Base-by-base conservation (phyloP, 2,329 filamentous ascomycete species). In the Apiospora rasikravindrae region DNA sequence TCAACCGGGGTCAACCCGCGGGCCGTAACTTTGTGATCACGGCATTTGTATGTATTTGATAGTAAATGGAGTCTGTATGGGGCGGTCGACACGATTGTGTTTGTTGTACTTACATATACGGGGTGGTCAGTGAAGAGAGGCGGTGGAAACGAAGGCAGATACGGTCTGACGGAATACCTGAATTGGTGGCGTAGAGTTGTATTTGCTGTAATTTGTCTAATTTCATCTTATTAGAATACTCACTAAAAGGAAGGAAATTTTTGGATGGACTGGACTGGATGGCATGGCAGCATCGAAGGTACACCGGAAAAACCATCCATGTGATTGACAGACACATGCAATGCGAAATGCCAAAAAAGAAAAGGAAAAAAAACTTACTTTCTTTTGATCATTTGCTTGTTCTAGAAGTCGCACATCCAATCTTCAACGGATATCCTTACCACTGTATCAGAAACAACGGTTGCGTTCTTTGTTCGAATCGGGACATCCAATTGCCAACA, bases 151-250 rank as follows among this genome's bases (percentile, higher is more conserved):
- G 14, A 22, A 4, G 57, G 19, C 33, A 19, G 33, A n/a, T 10
- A 40, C 33, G 22, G n/a, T 14, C 8, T 37, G 33, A 37, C 8
- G 33, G 33, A 3, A 40, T 64, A n/a, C 2, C n/a, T 22, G 22
- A 64, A n/a, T 19, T 37, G 33, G 57, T 64, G 22, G 57, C 22
- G 57, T 64, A 64, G 16, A 24, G 57, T 40, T 5, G 57, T 64
- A 64, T n/a, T 64, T 64, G 19, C 57, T 10, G 57, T 40, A 40
- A 64, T 64, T 64, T 40, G 40, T 51, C 29, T 64, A 40, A 64
- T 64, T 29, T 64, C 57, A 40, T 64, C 40, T 64, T 22, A 64
- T 40, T 64, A 40, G 40, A 42, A 42, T 42, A 42, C 40, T 14
- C 19, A 37, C 33, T 61, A 33, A 40, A 64, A 24, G 57, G 57